Conservation (phyloP, 2,329 filamentous ascomycete genomes). For the Scedosporium aurantiacum region DNA sequence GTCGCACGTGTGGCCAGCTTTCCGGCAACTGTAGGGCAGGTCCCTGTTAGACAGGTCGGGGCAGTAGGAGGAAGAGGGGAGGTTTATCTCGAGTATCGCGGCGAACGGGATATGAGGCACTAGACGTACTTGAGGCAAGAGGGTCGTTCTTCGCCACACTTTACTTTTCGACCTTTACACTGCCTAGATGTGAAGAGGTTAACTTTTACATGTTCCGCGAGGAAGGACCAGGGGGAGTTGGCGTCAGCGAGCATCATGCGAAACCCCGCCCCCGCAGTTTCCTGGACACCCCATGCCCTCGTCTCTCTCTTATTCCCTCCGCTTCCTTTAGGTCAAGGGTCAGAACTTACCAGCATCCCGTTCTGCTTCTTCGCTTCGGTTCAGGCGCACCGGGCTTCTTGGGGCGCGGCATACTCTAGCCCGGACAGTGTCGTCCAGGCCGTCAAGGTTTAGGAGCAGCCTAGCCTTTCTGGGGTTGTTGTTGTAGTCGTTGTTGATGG, state of each 20-base stretch:
- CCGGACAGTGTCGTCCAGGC: constrained; percentile 4
- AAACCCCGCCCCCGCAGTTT: neutral
- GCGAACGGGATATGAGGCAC: neutral
- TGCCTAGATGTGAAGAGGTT: constrained; percentile 42
- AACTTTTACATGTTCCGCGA: neutral
- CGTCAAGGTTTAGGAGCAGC: neutral
- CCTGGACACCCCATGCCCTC: neutral
- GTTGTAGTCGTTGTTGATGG: neutral
- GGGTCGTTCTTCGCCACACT: constrained; percentile 72
- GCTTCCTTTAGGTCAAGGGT: neutral
- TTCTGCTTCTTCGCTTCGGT: constrained; percentile 32
- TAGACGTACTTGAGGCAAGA: constrained; percentile 48
- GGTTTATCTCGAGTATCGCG: neutral
- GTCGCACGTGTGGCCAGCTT: constrained; percentile 63
- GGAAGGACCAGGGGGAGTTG: neutral
- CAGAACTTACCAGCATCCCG: constrained; percentile 31
- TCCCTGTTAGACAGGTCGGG: neutral
- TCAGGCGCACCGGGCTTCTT: constrained; percentile 30
- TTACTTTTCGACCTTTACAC: constrained; percentile 62
- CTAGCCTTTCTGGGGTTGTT: neutral
- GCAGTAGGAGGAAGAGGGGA: neutral
- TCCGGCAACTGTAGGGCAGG: constrained; percentile 41
- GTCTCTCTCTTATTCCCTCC: neutral
- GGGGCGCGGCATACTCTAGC: constrained; percentile 27
- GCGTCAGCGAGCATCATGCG: neutral